Base-by-base conservation (phyloP, 768 basidiomycete genomes). In the Gyrodon lividus region DNA sequence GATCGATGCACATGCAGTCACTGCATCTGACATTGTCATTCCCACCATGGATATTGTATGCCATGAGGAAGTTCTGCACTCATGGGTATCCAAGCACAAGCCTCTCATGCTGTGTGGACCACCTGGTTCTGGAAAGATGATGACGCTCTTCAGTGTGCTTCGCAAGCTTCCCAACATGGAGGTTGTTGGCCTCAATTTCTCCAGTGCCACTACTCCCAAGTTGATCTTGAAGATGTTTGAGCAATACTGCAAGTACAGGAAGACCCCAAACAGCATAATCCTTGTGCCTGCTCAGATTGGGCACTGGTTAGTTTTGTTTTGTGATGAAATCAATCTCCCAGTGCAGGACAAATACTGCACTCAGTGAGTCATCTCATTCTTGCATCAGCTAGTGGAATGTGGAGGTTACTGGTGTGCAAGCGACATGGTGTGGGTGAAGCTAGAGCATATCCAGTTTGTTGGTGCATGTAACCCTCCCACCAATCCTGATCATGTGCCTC, bases 401-500 rank as follows among this genome's bases (percentile, higher is more conserved):
- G 89, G 90, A 24, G 97, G 97, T 2, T 99, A 91, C 69, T 99
- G 95, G 89, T 81, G 97, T 24, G 82, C 93, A 2, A 81, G 80
- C 14, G 97, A 99, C 70, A 90, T 94, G 83, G 82, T 93, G 13
- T 99, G 96, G 95, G 94, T 99, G 60, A 91, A 87, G 63, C 77
- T 99, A 46, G 97, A 98, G 68, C 84, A 97, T n/a, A 98, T 99
- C 54, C 97, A 99, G 69, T 98, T 99, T 65, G 97, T 99, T 40
- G 97, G 97, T 43, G 97, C 97, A 45, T 99, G 97, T 71, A 99
- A 99, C 66, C 97, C 97, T 22, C 97, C 97, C 3, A 98, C 97
- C 16, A 97, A 99, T 73, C 95, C 97, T 42, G 97, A 97, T 51
- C 93, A 97, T 69, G 95, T 98, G n/a, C 95, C 96, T 28, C 85